Percentiles rank a stretch among this genome's conserved stretches.
Conservation (phyloP, 2,329 filamentous ascomycete species). For the Phialophora verrucosa region DNA sequence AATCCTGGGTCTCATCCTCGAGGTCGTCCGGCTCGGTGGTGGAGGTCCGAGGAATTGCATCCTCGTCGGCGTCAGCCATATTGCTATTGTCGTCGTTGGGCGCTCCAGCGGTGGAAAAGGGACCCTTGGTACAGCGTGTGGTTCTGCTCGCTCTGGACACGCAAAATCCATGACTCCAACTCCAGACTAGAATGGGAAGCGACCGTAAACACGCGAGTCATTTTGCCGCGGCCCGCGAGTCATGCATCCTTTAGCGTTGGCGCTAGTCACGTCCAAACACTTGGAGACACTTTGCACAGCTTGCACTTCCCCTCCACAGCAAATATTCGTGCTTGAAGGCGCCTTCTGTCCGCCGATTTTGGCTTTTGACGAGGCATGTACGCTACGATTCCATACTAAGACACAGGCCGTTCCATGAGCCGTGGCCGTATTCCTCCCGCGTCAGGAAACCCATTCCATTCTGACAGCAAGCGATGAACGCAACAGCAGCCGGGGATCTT, state of each 20-base stretch:
- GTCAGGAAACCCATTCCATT: too few species aligned
- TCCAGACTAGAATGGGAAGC: neutral
- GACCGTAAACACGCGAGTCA: constrained; percentile 12
- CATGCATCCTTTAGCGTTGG: neutral
- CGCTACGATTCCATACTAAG: too few species aligned
- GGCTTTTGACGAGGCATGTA: too few species aligned
- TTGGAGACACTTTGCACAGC: too few species aligned
- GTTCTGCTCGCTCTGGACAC: neutral
- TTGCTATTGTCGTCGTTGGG: neutral
- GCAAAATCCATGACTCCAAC: neutral
- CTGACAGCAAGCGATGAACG: too few species aligned
- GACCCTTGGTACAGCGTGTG: neutral
- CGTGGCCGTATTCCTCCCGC: too few species aligned
- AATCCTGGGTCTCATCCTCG: constrained; percentile 85
- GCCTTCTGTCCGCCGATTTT: too few species aligned
- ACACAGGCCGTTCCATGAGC: too few species aligned
- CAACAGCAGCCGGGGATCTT: too few species aligned
- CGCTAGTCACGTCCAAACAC: neutral
- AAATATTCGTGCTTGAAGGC: too few species aligned
- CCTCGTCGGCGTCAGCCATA: constrained; percentile 55
- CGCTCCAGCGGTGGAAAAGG: neutral
- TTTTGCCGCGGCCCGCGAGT: neutral
- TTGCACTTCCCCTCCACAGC: too few species aligned
- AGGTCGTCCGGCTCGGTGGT: constrained; percentile 63
- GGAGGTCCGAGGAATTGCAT: constrained; percentile 42